These are phyloP conservation scores for Leishmania aethiopica DNA, from an alignment of 208 protist genomes.

Conservation along the genomic window DNA sequence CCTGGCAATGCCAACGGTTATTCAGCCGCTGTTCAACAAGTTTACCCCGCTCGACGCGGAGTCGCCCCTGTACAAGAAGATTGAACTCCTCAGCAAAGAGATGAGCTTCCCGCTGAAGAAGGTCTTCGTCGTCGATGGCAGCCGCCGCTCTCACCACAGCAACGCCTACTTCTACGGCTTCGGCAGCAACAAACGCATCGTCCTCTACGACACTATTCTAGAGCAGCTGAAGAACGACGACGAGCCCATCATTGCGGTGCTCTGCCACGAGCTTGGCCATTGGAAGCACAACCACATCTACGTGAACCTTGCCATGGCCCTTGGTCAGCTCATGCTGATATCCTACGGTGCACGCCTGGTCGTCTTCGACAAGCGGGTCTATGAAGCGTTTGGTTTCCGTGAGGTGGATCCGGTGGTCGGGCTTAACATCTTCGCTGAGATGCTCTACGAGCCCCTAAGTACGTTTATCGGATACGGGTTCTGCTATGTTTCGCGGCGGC, in stretches of 20 bases:
- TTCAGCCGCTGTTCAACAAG: constrained; percentile 91
- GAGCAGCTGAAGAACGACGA: constrained; percentile 67
- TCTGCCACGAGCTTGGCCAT: constrained; percentile 92
- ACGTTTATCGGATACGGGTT: constrained; percentile 46
- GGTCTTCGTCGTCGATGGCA: constrained; percentile 80
- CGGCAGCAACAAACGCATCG: constrained; percentile 85
- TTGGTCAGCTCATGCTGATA: constrained; percentile 53
- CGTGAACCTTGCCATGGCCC: constrained; percentile 30
- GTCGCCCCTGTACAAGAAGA: constrained; percentile 45
- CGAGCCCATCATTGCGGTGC: constrained; percentile 65
- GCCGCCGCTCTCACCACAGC: constrained; percentile 75
- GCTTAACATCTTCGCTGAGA: constrained; percentile 51
- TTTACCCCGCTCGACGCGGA: constrained; percentile 61
- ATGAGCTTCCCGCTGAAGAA: constrained; percentile 76
- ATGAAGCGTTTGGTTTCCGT: constrained; percentile 71
- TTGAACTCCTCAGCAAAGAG: constrained; percentile 43
- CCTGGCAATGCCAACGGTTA: constrained; percentile 71
- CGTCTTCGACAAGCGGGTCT: constrained; percentile 68
- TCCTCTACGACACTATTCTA: constrained; percentile 91
- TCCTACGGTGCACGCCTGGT: constrained; percentile 61
- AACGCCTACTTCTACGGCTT: constrained; percentile 93
- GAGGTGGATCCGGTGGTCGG: constrained; percentile 63
- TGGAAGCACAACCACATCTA: constrained; percentile 78
- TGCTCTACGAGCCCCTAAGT: constrained; percentile 49
- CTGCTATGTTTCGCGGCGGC: constrained; percentile 34